Base-by-base conservation (phyloP, 495 filamentous ascomycete species). In the Delitschia confertaspora region DNA sequence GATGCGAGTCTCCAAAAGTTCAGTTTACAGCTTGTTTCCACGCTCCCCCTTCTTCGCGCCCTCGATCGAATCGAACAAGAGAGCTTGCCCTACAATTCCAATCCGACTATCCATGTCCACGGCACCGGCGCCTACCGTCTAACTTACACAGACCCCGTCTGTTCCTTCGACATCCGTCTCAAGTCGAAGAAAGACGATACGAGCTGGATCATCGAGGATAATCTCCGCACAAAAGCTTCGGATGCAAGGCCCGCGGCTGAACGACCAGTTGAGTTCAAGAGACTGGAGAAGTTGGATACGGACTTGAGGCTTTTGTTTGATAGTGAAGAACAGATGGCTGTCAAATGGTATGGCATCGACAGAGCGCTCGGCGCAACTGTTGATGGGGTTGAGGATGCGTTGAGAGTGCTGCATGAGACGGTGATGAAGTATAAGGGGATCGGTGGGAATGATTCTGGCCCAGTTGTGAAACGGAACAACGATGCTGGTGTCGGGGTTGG, bases 1-100 rank as follows among this genome's bases (percentile, higher is more conserved):
- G 22, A 69, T n/a, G 43, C 58, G 1, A 73, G 76, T 8, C 63
- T 88, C 20, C 64, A 74, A 42, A 57, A 60, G 6, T 72, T 82
- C 22, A 65, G 76, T 16, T 64, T 59, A 7, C 48, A 72, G 22
- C 68, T 88, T 21, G 55, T 64, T 1, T 58, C 75, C 13, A 89
- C 85, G 0, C 68, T 91, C 7, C 78, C 85, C 0, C 60, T 93
- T 3, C 67, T 88, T 14, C 67, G 66, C 16, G 76, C 74, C n/a
- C 61, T 95, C 7, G 75, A 76, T 25, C 59, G 56, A 13, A 58
- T 84, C 10, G 71, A 79, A 33, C 30, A n/a, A n/a, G 30, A 8
- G 5, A 9, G 11, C 11, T 35, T 33, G 2, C 36, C 23, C 27
- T 38, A 38, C 20, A 17, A 38, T 3, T 16, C 7, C 19, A 33